Conservation (phyloP, 73 alveolate genomes). For the Blepharisma stoltei region DNA sequence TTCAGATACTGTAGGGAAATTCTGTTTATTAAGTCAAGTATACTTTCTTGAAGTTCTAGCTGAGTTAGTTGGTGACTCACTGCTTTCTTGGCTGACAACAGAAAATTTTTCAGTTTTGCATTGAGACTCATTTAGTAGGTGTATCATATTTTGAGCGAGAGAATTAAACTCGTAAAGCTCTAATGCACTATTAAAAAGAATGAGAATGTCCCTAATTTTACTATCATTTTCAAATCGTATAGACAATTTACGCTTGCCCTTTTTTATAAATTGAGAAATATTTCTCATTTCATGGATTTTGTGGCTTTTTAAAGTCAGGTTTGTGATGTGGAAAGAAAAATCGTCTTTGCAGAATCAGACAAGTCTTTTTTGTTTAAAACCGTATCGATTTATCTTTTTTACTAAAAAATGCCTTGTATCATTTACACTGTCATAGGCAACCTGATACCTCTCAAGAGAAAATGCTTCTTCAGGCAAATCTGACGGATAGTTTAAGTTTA, state of each 20-base stretch:
- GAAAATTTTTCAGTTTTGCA: background rate
- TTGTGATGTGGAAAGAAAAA: constrained; percentile 7
- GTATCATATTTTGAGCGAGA: constrained; percentile 9
- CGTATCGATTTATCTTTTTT: constrained; percentile 20
- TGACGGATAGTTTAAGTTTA: too few relatives aligned
- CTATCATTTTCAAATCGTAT: background rate
- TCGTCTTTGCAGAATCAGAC: background rate
- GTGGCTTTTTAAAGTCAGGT: background rate
- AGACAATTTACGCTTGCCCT: background rate
- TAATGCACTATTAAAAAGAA: background rate
- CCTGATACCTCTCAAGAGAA: too few relatives aligned
- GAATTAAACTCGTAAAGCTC: background rate
- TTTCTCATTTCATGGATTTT: background rate
- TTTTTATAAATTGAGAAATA: background rate
- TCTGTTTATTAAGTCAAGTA: background rate
- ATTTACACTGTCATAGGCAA: too few relatives aligned
- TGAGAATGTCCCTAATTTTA: background rate
- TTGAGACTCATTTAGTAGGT: background rate
- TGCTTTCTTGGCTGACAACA: background rate
- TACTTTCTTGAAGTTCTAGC: background rate
- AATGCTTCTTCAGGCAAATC: too few relatives aligned
- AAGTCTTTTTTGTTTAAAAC: constrained; percentile 13
- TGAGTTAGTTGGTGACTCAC: too few relatives aligned
- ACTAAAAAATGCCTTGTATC: background rate
- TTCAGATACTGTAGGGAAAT: background rate